Evolutionary conservation across 352 stramenopile genomes (phyloP).

Genomic region (Phytophthora cactorum): DNA sequence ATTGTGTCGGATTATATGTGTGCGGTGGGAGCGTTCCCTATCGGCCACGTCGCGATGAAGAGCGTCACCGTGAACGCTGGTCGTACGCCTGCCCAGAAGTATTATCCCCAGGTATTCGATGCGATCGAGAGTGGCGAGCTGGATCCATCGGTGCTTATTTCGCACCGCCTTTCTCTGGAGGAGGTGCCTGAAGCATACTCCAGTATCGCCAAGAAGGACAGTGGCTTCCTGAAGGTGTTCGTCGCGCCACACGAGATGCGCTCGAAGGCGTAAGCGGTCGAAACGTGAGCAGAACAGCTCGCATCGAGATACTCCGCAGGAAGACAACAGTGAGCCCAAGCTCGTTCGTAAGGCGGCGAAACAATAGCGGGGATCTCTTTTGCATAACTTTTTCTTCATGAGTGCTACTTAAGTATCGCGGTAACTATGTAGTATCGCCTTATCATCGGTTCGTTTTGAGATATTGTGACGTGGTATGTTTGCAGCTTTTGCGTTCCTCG

Average conservation of each 20-base stretch:
- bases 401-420: neutral
- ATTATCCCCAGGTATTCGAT: conserved; percentile 59
- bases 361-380: neutral
- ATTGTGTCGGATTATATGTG: conserved; percentile 64
- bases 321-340: neutral
- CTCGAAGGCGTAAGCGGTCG: conserved; percentile 37
- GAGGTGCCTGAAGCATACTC: conserved; percentile 60
- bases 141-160: conserved; percentile 63
- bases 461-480: neutral
- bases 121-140: conserved; percentile 63
- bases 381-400: neutral
- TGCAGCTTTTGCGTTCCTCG: too few relatives aligned
- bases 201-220: conserved; percentile 62
- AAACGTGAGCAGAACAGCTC: neutral
- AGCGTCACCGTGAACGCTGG: conserved; percentile 59
- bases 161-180: conserved; percentile 58
- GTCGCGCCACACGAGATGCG: conserved; percentile 52
- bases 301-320: neutral
- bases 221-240: conserved; percentile 68
- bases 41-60: conserved; percentile 71
- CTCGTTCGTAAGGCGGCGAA: neutral
- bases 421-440: neutral
- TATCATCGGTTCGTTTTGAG: neutral
- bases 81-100: conserved; percentile 59
- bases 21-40: conserved; percentile 51